These are phyloP conservation scores for Irpex lacteus DNA, from an alignment of 1,284 basidiomycete species.

Conservation along the genomic window DNA sequence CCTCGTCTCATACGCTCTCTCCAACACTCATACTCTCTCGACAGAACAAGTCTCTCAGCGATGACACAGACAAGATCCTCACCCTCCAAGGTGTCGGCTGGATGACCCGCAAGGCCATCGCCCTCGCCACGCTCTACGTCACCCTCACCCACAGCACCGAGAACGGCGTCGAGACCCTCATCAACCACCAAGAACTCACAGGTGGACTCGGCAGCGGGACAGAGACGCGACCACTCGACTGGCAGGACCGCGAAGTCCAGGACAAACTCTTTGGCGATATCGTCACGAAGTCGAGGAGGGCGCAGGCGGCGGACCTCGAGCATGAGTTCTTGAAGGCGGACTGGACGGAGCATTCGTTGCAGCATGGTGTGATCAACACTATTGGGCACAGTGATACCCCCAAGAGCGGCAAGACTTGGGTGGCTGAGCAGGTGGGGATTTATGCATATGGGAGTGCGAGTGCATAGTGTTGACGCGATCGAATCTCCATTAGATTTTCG, in stretches of 20 bases:
- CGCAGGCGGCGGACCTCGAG: conserved; percentile 32
- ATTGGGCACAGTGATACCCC: conserved; percentile 34
- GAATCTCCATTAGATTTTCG: conserved; percentile 54
- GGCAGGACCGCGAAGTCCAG: conserved; percentile 44
- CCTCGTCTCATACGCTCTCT: neutral
- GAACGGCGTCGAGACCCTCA: conserved; percentile 52
- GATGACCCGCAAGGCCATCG: conserved; percentile 56
- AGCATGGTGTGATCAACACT: conserved; percentile 32
- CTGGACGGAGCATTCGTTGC: conserved; percentile 34
- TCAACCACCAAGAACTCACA: conserved; percentile 59
- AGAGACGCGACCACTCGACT: conserved; percentile 51
- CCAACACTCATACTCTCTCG: neutral
- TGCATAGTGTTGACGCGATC: neutral
- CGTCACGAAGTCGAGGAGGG: conserved; percentile 42
- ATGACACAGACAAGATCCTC: conserved; percentile 55
- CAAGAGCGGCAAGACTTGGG: conserved; percentile 37
- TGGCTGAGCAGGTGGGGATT: conserved; percentile 33
- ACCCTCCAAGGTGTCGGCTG: conserved; percentile 60
- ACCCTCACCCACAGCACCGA: conserved; percentile 58
- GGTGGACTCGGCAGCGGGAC: conserved; percentile 54
- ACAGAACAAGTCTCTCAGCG: conserved; percentile 40
- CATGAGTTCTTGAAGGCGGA: conserved; percentile 33
- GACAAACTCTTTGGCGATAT: conserved; percentile 58
- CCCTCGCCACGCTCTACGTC: conserved; percentile 49
- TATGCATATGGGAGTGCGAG: neutral